Evolutionary conservation across 306 rosid species (phyloP).

Genomic region (Medicago arabica): DNA sequence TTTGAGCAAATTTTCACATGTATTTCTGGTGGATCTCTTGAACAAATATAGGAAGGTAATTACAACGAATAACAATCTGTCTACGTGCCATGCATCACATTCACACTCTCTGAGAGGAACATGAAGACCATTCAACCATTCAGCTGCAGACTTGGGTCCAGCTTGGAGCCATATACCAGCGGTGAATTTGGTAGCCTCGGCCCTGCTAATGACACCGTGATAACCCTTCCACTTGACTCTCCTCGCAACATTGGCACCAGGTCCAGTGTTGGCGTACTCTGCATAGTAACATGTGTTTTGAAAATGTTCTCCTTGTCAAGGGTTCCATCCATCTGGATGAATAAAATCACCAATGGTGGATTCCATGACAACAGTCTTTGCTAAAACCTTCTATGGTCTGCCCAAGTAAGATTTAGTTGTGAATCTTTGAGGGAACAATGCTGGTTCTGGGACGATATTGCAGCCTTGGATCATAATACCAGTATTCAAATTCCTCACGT

Average conservation of each 20-base stretch:
- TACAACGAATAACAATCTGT: slow-evolving; percentile 8
- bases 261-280: slow-evolving; percentile 67
- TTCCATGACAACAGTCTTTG: slow-evolving; percentile 68
- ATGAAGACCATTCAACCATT: slow-evolving; percentile 48
- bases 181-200: slow-evolving; percentile 54
- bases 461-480: slow-evolving; percentile 71
- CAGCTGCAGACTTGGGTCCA: neutral
- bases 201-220: slow-evolving; percentile 43
- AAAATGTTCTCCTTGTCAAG: slow-evolving; percentile 23
- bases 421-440: slow-evolving; percentile 49
- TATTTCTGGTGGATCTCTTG: neutral
- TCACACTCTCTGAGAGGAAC: slow-evolving; percentile 28
- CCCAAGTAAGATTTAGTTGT: slow-evolving; percentile 58
- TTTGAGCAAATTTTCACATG: neutral
- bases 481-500: neutral
- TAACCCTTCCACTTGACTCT: slow-evolving; percentile 68
- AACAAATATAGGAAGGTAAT: too few relatives aligned
- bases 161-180: slow-evolving; percentile 38
- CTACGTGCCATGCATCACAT: neutral
- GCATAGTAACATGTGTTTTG: slow-evolving; percentile 47
- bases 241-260: slow-evolving; percentile 46
- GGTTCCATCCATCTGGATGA: slow-evolving; percentile 51
- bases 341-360: slow-evolving; percentile 55
- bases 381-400: slow-evolving; percentile 64
- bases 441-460: slow-evolving; percentile 56